Conservation (phyloP, 495 filamentous ascomycete genomes). For the Xylaria nigripes region DNA sequence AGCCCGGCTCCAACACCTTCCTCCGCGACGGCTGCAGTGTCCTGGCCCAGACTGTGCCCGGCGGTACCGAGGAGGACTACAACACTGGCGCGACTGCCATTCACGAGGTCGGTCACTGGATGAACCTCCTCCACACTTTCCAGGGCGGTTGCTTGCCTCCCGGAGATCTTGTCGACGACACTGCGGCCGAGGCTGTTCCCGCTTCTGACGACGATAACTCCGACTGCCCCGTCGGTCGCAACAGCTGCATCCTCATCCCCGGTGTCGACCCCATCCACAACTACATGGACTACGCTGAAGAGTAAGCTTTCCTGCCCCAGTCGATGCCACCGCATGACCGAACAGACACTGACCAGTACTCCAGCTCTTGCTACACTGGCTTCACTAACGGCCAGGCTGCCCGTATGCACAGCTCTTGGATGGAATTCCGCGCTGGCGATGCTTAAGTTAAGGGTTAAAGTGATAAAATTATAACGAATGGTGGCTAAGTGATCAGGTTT, state of each 20-base stretch:
- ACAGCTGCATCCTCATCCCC: slow-evolving; percentile 42
- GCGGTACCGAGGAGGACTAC: slow-evolving; percentile 42
- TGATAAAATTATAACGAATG: neutral
- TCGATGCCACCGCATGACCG: neutral
- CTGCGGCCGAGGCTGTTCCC: slow-evolving; percentile 44
- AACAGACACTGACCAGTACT: neutral
- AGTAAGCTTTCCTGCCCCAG: slow-evolving; percentile 28
- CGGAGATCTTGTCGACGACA: slow-evolving; percentile 53
- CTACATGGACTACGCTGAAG: slow-evolving; percentile 57
- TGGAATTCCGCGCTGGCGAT: slow-evolving; percentile 30
- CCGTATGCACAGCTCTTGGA: slow-evolving; percentile 37
- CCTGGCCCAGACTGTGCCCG: slow-evolving; percentile 46
- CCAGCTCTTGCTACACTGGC: slow-evolving; percentile 33
- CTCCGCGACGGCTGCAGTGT: slow-evolving; percentile 53
- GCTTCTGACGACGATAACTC: too few species aligned
- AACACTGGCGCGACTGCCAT: slow-evolving; percentile 52
- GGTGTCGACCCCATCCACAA: slow-evolving; percentile 54
- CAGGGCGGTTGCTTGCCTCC: slow-evolving; percentile 49
- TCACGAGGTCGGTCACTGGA: slow-evolving; percentile 63
- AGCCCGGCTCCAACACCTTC: slow-evolving; percentile 31
- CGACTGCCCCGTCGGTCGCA: slow-evolving; percentile 51
- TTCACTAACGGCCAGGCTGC: slow-evolving; percentile 37
- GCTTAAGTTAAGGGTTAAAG: neutral
- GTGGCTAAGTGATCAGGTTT: neutral
- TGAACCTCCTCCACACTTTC: slow-evolving; percentile 59